Base-by-base conservation (phyloP, 352 stramenopile species). In the Phytophthora ramorum region DNA sequence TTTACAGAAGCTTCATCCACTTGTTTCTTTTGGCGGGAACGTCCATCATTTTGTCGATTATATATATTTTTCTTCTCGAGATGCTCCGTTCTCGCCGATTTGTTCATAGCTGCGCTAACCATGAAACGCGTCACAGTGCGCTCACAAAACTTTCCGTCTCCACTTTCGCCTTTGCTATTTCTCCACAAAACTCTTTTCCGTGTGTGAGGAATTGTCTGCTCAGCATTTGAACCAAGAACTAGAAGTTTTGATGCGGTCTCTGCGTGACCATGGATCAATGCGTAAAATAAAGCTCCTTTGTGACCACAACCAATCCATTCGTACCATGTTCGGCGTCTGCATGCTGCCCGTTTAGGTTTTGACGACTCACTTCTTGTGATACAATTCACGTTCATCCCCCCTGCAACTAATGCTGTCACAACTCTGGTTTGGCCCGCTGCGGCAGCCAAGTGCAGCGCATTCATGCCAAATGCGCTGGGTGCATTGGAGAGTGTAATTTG, bases 361-460 rank as follows among this genome's bases (percentile, higher is more conserved):
- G 17, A 20, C 10, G 59, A 65, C 10, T 57, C 47, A 35, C 30
- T 37, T 55, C 34, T 45, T 20, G 34, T 26, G 20, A 62, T 38
- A n/a, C 32, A 91, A 34, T 88, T 91, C 4, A 88, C 76, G 40
- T 89, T 80, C 69, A 87, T 85, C 19, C 82, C 79, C 6, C 76
- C 76, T 16, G 79, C 70, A 19, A 80, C 58, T 22, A 91, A 70
- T 7, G 69, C 69, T 41, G 66, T 76, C 17, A 87, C 71, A 7
- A 83, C 37, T 2, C 61, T 61, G 0, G 79, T 83, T 63, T 88
- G 57, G 0, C 82, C 82, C 8, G 78, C 76, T n/a, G 68, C 64
- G 24, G 82, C 69, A 35, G 82, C 79, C 14, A 83, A 61, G 58
- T 91, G 79, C 3, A 89, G 24, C 16, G 78, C 66, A 54, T 83